Evolutionary conservation across 345 rosid species (phyloP).

Genomic region (Kernera saxatilis): DNA sequence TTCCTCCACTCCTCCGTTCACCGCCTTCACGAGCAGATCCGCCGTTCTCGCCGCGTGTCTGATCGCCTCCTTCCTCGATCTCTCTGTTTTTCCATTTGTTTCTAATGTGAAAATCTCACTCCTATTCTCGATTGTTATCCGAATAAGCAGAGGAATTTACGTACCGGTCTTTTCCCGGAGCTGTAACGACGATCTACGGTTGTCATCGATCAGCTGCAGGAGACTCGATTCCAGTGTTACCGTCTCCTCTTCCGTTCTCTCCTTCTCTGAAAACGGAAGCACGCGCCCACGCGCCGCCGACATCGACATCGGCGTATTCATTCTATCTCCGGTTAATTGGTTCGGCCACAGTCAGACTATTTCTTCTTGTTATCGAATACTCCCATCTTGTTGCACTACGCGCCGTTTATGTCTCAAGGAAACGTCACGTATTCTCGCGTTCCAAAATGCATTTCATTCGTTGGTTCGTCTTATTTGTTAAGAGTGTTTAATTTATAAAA

Average conservation of each 20-base stretch:
- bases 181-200: conserved; percentile 48
- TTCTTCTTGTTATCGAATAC: neutral
- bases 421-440: conserved; percentile 11
- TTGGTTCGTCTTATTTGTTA: too few relatives aligned
- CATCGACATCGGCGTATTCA: conserved; percentile 36
- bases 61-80: conserved; percentile 70
- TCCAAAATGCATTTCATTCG: too few relatives aligned
- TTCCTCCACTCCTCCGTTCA: conserved; percentile 83
- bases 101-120: neutral
- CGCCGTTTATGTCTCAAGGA: neutral
- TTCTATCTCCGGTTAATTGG: conserved; percentile 11
- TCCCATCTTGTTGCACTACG: neutral
- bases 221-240: conserved; percentile 56
- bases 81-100: conserved; percentile 33
- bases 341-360: neutral
- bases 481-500: too few relatives aligned
- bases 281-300: conserved; percentile 38
- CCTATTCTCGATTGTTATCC: neutral
- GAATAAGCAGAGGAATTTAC: neutral
- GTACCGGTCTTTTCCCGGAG: conserved; percentile 64
- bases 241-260: conserved; percentile 28
- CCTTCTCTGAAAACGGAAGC: conserved; percentile 20
- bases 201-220: conserved; percentile 50
- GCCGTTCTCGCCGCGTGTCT: conserved; percentile 55
- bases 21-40: conserved; percentile 67